These are phyloP conservation scores for Cordyceps tenuipes DNA, from an alignment of 2,329 filamentous ascomycete genomes.

Conservation along the genomic window DNA sequence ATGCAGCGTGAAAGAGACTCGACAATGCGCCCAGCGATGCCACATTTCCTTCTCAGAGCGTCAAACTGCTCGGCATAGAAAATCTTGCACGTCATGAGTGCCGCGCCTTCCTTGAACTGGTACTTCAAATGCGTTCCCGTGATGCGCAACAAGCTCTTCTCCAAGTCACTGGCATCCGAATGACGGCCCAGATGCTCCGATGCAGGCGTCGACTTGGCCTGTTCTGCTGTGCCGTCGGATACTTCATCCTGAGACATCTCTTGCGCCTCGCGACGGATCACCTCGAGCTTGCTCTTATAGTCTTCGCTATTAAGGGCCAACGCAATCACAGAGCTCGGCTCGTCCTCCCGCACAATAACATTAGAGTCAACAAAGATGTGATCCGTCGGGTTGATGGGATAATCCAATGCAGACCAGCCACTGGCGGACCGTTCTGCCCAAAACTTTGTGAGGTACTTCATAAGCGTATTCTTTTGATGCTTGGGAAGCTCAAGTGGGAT, in stretches of 20 bases:
- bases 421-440: slow-evolving; percentile 97
- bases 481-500: slow-evolving; percentile 71
- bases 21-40: slow-evolving; percentile 85
- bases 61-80: slow-evolving; percentile 99
- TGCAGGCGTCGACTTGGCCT: slow-evolving; percentile 22
- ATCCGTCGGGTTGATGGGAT: slow-evolving; percentile 78
- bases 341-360: slow-evolving; percentile 94
- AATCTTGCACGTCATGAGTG: slow-evolving; percentile 94
- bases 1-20: slow-evolving; percentile 91
- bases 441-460: slow-evolving; percentile 95
- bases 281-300: slow-evolving; percentile 70
- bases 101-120: slow-evolving; percentile 87
- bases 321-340: slow-evolving; percentile 92
- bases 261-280: slow-evolving; percentile 49
- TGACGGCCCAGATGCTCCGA: slow-evolving; percentile 32
- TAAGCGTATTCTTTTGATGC: slow-evolving; percentile 84
- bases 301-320: slow-evolving; percentile 83
- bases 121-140: slow-evolving; percentile 94
- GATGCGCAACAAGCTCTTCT: slow-evolving; percentile 73
- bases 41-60: slow-evolving; percentile 84
- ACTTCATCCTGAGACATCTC: slow-evolving; percentile 31
- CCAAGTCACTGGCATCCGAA: slow-evolving; percentile 62
- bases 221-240: slow-evolving; percentile 18
- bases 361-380: slow-evolving; percentile 97
- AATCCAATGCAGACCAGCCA: slow-evolving; percentile 87